Percentiles rank a stretch among this genome's conserved stretches.
Conservation (phyloP, 495 filamentous ascomycete species). For the Chlorociboria aeruginascens region DNA sequence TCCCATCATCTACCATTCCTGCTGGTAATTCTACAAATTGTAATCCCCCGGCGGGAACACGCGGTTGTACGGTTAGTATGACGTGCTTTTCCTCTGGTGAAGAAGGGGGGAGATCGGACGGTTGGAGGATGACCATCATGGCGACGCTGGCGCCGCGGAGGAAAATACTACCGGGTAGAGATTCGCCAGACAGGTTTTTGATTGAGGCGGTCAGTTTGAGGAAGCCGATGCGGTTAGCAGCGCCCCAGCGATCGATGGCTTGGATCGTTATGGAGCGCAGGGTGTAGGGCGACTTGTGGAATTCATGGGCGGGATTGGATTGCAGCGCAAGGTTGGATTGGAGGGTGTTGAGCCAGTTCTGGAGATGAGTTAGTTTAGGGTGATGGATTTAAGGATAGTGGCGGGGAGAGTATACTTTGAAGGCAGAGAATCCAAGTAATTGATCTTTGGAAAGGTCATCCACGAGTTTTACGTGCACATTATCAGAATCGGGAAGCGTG, state of each 20-base stretch:
- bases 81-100: conserved; percentile 50
- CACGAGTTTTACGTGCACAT: conserved; percentile 42
- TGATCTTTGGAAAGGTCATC: conserved; percentile 47
- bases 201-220: conserved; percentile 61
- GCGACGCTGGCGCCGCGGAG: conserved; percentile 70
- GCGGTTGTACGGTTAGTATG: conserved; percentile 72
- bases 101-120: conserved; percentile 42
- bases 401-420: conserved; percentile 33
- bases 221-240: conserved; percentile 52
- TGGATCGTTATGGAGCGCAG: conserved; percentile 63
- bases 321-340: conserved; percentile 54
- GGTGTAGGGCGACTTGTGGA: conserved; percentile 56
- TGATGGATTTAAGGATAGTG: background rate
- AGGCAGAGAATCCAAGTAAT: conserved; percentile 59
- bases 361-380: background rate
- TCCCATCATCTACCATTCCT: conserved; percentile 80
- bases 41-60: conserved; percentile 66
- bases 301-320: conserved; percentile 46
- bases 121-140: conserved; percentile 71
- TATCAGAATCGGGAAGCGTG: conserved; percentile 28
- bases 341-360: conserved; percentile 60
- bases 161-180: conserved; percentile 67
- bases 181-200: conserved; percentile 48
- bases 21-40: conserved; percentile 73
- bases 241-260: conserved; percentile 59